Conservation (phyloP, 352 stramenopile genomes). For the Peronospora destructor region DNA sequence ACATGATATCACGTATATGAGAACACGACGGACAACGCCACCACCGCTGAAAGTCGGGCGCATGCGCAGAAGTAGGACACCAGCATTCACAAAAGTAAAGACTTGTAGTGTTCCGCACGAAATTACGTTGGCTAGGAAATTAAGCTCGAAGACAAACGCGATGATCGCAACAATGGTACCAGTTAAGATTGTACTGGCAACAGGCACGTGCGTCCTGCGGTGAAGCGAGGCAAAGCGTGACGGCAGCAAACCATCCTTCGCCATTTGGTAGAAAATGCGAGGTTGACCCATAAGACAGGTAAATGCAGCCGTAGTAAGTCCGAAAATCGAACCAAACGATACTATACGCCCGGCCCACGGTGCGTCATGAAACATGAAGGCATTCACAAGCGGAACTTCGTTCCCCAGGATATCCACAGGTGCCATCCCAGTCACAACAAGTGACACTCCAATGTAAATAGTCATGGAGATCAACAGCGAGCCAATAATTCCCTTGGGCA, state of each 20-base stretch:
- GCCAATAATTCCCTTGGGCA: conserved; percentile 89
- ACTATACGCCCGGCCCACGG: conserved; percentile 78
- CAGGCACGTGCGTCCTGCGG: conserved; percentile 51
- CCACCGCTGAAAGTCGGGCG: conserved; percentile 31
- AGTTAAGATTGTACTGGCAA: conserved; percentile 86
- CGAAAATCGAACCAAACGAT: conserved; percentile 89
- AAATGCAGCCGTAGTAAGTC: conserved; percentile 86
- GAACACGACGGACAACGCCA: conserved; percentile 42
- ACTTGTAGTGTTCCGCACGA: conserved; percentile 87
- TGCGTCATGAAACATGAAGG: conserved; percentile 67
- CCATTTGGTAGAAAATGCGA: conserved; percentile 90
- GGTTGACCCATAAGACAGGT: conserved; percentile 90
- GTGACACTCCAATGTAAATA: conserved; percentile 86
- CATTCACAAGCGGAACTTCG: conserved; percentile 79
- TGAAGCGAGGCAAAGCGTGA: conserved; percentile 58
- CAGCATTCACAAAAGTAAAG: conserved; percentile 91
- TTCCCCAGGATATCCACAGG: conserved; percentile 59
- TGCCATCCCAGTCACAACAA: conserved; percentile 87
- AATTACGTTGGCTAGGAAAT: conserved; percentile 89
- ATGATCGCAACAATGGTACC: conserved; percentile 70
- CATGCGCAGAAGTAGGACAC: conserved; percentile 81
- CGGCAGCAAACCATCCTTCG: conserved; percentile 75
- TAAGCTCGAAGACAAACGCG: conserved; percentile 86
- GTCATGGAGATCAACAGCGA: conserved; percentile 87
- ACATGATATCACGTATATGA: conserved; percentile 53